Evolutionary conservation across 2,329 filamentous ascomycete species (phyloP), one percentile per base, ranked within the genome.

Genomic region (Diaporthe destruens): DNA sequence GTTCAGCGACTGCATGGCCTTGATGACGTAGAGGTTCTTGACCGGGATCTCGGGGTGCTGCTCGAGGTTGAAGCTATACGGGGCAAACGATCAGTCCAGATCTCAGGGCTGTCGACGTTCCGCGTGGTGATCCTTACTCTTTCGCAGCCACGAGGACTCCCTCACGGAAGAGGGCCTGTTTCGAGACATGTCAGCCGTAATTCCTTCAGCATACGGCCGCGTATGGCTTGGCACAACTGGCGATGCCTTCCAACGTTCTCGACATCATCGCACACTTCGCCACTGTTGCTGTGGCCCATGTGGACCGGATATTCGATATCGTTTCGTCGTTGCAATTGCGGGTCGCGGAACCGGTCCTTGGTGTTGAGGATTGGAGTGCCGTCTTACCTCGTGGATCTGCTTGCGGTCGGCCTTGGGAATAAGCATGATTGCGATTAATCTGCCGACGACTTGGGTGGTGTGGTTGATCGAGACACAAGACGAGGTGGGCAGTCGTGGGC

Each of bases 391-490:
- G 92, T 99, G 96, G 89, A 99, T 98, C 93, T 95, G 94, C 94
- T 99, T 99, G 90, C 97, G 95, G 90, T 99, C 96, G 87, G 94
- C 93, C 93, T 98, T 98, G 86, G 96, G 96, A 87, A 99, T 99
- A 90, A 99, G 93, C 96, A 91, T 91, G 93, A 95, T 89, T 85
- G 84, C 71, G 71, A 72, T 74, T 86, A 85, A 85, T 86, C 84
- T 81, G 82, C 83, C 85, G 86, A 89, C 72, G 69, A 72, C 55
- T 87, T 86, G 86, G 82, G 81, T 80, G 80, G 78, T 81, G 81
- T 87, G 79, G 78, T 80, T 80, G 81, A 75, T 74, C 75, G 74
- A 70, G 65, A 57, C 54, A 42, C 70, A 68, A 66, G 72, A 34
- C 61, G 68, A 67, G 66, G 71, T 63, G 59, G 70, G 68, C 72